These are phyloP conservation scores for Osmozyma mogii DNA, from an alignment of 805 yeast genomes.

Conservation along the genomic window DNA sequence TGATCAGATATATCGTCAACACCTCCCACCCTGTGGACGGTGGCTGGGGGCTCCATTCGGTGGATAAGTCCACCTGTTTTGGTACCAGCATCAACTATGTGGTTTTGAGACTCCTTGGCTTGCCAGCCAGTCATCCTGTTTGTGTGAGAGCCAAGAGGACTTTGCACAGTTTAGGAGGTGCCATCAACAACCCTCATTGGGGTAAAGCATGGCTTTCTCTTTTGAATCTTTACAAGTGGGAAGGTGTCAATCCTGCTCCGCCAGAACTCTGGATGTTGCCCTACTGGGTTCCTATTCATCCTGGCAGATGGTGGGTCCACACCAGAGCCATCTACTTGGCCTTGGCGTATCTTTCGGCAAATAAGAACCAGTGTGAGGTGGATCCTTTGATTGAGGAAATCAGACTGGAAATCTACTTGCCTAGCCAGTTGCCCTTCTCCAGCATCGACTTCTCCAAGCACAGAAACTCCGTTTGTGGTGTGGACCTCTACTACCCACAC, in stretches of 20 bases:
- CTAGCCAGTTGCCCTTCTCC: slow-evolving; percentile 45
- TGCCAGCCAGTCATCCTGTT: slow-evolving; percentile 67
- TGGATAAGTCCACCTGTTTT: slow-evolving; percentile 89
- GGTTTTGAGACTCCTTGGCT: slow-evolving; percentile 69
- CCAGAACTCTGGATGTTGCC: slow-evolving; percentile 92
- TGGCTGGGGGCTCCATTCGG: slow-evolving; percentile 97
- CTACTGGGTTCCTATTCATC: slow-evolving; percentile 74
- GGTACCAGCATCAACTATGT: slow-evolving; percentile 90
- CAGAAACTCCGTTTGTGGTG: slow-evolving; percentile 82
- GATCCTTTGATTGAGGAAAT: slow-evolving; percentile 58
- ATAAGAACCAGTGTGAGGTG: slow-evolving; percentile 45
- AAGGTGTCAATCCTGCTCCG: slow-evolving; percentile 97
- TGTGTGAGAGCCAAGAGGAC: slow-evolving; percentile 69
- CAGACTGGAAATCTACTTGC: slow-evolving; percentile 69
- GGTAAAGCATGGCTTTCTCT: slow-evolving; percentile 89
- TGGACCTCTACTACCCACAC: slow-evolving; percentile 93
- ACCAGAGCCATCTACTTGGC: slow-evolving; percentile 89
- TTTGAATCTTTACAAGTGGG: slow-evolving; percentile 81
- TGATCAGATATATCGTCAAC: slow-evolving; percentile 82
- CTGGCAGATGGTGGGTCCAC: slow-evolving; percentile 99
- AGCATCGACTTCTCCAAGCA: slow-evolving; percentile 59
- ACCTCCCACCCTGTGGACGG: slow-evolving; percentile 96
- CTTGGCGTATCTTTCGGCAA: slow-evolving; percentile 68
- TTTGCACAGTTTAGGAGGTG: slow-evolving; percentile 75
- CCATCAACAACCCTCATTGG: slow-evolving; percentile 91